Conservation (phyloP, 1,139 yeast species). For the Pneumocystis sp. region DNA sequence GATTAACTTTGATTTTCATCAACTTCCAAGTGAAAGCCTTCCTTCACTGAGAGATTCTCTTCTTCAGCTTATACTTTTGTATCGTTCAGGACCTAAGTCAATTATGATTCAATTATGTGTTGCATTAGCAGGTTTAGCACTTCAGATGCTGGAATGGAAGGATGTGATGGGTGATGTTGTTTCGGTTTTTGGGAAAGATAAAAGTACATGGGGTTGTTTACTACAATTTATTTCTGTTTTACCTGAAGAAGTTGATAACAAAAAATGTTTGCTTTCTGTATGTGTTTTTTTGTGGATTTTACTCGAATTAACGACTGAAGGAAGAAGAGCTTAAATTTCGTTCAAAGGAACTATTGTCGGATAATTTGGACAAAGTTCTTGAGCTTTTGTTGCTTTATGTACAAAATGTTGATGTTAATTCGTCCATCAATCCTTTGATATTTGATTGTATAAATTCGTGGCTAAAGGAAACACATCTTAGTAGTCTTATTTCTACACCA, state of each 20-base stretch:
- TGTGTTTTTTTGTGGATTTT: background rate
- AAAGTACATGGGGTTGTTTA: conserved; percentile 25
- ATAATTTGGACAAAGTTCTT: conserved; percentile 57
- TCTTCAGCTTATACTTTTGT: conserved; percentile 38
- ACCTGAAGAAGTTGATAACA: conserved; percentile 80
- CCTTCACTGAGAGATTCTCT: conserved; percentile 47
- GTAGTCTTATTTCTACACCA: conserved; percentile 45
- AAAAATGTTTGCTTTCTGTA: conserved; percentile 45
- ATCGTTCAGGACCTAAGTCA: conserved; percentile 34
- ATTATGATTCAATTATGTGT: conserved; percentile 69
- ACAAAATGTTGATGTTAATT: conserved; percentile 30
- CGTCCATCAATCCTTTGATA: conserved; percentile 28
- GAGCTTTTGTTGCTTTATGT: conserved; percentile 23
- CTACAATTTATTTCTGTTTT: conserved; percentile 70
- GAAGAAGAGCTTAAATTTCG: conserved; percentile 65
- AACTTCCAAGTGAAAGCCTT: conserved; percentile 44
- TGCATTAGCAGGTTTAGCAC: conserved; percentile 64
- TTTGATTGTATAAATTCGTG: conserved; percentile 74
- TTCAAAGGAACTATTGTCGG: conserved; percentile 44
- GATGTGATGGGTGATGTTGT: conserved; percentile 58
- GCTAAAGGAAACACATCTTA: conserved; percentile 73
- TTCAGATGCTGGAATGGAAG: conserved; percentile 63
- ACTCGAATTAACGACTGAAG: conserved; percentile 28
- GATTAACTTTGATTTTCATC: conserved; percentile 68
- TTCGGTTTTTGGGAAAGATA: conserved; percentile 30